Evolutionary conservation across 2,329 filamentous ascomycete genomes (phyloP).

Genomic region (Penicillium sp.): DNA sequence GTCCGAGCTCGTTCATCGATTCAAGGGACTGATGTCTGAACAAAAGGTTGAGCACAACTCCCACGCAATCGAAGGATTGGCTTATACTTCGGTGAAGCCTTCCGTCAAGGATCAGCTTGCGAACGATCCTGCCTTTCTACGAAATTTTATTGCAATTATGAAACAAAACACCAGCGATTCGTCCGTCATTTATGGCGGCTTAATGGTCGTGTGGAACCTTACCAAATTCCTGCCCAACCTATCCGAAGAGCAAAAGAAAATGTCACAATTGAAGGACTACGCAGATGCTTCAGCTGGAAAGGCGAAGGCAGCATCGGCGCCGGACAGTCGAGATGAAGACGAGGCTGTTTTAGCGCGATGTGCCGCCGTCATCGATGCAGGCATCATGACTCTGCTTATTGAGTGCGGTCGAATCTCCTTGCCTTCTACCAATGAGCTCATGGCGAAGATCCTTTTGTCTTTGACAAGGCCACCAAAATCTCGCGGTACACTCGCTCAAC

Average conservation of each 20-base stretch:
- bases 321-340: constrained; percentile 71
- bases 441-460: constrained; percentile 73
- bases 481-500: constrained; percentile 79
- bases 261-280: constrained; percentile 89
- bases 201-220: constrained; percentile 83
- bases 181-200: constrained; percentile 75
- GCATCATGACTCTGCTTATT: constrained; percentile 73
- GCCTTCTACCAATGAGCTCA: constrained; percentile 69
- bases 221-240: constrained; percentile 74
- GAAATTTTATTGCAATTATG: constrained; percentile 59
- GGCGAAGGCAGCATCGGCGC: constrained; percentile 46
- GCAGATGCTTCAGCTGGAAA: constrained; percentile 80
- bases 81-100: constrained; percentile 84
- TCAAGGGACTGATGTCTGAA: constrained; percentile 50
- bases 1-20: constrained; percentile 54
- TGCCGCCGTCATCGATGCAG: constrained; percentile 73
- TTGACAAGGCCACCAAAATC: constrained; percentile 72
- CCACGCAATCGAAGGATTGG: constrained; percentile 83
- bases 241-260: constrained; percentile 88
- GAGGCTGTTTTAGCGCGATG: constrained; percentile 74
- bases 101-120: constrained; percentile 79
- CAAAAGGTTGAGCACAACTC: constrained; percentile 58
- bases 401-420: constrained; percentile 67
- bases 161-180: constrained; percentile 58
- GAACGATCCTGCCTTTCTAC: constrained; percentile 66